Evolutionary conservation across 1,139 yeast species (phyloP).

Genomic region (Lodderomyces margitis): DNA sequence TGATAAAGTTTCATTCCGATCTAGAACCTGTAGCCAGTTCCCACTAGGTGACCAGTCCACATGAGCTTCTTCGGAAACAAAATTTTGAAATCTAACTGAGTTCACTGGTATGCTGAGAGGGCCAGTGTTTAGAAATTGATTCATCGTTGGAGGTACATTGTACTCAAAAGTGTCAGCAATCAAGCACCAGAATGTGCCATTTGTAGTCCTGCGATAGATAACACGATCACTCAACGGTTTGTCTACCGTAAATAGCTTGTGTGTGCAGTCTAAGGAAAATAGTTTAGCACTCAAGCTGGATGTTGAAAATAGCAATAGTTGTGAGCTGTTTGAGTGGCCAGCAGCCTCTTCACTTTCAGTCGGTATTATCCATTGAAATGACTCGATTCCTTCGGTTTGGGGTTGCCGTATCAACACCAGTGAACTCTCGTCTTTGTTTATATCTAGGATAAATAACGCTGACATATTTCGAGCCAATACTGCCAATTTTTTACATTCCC

Average conservation of each 20-base stretch:
- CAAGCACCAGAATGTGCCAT: slow-evolving; percentile 38
- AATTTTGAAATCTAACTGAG: slow-evolving; percentile 19
- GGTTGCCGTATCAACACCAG: slow-evolving; percentile 34
- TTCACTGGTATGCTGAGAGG: slow-evolving; percentile 27
- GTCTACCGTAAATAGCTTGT: slow-evolving; percentile 29
- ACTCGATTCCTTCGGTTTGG: slow-evolving; percentile 29
- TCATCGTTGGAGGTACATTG: slow-evolving; percentile 23
- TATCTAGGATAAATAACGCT: slow-evolving; percentile 25
- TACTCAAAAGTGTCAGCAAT: slow-evolving; percentile 19
- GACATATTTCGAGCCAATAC: slow-evolving; percentile 22
- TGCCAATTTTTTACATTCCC: slow-evolving; percentile 26
- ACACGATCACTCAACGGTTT: slow-evolving; percentile 25
- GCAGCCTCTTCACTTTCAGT: slow-evolving; percentile 18
- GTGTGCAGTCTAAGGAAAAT: slow-evolving; percentile 40
- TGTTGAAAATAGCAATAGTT: slow-evolving; percentile 33
- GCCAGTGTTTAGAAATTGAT: slow-evolving; percentile 39
- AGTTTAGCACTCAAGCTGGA: slow-evolving; percentile 28
- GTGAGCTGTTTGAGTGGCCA: slow-evolving; percentile 34
- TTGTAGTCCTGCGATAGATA: slow-evolving; percentile 14
- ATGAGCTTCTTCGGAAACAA: slow-evolving; percentile 18
- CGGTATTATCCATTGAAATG: slow-evolving; percentile 33
- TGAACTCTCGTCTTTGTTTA: slow-evolving; percentile 16
- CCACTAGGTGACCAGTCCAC: slow-evolving; percentile 36
- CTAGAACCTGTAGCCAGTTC: slow-evolving; percentile 34
- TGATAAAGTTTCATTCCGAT: slow-evolving; percentile 22